phyloP scores from a whole-genome alignment of 106 monocot species.

The Allium fistulosum region DNA sequence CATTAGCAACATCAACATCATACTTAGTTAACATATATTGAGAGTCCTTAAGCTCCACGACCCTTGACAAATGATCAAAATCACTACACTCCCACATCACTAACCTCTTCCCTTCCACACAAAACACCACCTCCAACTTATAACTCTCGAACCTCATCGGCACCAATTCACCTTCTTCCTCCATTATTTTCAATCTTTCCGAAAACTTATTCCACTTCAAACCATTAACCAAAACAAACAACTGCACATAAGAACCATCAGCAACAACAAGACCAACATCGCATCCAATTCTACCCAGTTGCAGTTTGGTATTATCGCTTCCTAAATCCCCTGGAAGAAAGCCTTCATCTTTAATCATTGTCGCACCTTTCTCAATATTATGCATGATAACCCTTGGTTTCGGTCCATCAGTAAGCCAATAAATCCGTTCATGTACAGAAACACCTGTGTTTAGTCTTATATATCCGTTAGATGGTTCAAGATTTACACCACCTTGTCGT shows the following conservation, averaged over 20 bases:
- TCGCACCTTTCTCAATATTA: background rate
- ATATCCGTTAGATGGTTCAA: background rate
- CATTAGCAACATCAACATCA: too few species aligned
- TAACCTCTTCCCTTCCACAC: too few species aligned
- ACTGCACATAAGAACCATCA: background rate
- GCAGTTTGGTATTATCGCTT: background rate
- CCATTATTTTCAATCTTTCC: too few species aligned
- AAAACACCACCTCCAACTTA: too few species aligned
- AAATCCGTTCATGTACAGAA: background rate
- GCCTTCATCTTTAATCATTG: background rate
- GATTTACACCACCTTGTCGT: background rate
- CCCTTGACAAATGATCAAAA: too few species aligned
- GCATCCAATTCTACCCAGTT: background rate
- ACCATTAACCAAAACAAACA: background rate
- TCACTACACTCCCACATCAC: too few species aligned
- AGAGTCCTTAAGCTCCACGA: too few species aligned
- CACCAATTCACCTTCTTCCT: too few species aligned
- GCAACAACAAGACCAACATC: background rate
- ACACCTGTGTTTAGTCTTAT: background rate
- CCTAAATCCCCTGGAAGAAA: background rate
- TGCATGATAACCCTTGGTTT: background rate
- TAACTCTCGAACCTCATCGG: too few species aligned
- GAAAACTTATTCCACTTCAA: too few species aligned
- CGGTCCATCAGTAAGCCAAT: background rate
- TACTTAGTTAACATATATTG: too few species aligned